Percentiles rank a stretch among this genome's conserved stretches.
Conservation (phyloP, 768 basidiomycete genomes). For the Tylopilus balloui region DNA sequence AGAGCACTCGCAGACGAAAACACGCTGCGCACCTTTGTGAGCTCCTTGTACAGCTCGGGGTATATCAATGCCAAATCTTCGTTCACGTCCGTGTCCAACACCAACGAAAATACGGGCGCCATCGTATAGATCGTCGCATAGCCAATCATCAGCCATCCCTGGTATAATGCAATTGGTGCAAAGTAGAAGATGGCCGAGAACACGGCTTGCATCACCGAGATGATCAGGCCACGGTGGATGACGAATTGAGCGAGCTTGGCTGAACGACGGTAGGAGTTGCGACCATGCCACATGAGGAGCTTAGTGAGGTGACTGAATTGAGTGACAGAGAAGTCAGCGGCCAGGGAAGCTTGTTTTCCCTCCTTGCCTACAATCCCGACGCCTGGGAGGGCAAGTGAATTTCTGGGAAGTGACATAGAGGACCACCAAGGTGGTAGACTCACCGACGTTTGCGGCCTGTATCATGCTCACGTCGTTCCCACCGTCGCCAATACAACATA, state of each 20-base stretch:
- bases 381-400: slow-evolving; percentile 43
- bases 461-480: slow-evolving; percentile 99
- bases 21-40: slow-evolving; percentile 69
- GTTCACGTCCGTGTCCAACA: slow-evolving; percentile 92
- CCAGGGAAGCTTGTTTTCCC: slow-evolving; percentile 97
- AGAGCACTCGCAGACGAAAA: background rate
- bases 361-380: slow-evolving; percentile 99
- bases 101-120: slow-evolving; percentile 97
- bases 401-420: background rate
- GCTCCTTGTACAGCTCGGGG: slow-evolving; percentile 95
- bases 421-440: slow-evolving; percentile 31
- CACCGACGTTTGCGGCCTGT: slow-evolving; percentile 96
- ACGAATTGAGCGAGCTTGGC: slow-evolving; percentile 98
- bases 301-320: slow-evolving; percentile 97
- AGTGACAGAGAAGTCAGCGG: slow-evolving; percentile 96
- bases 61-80: slow-evolving; percentile 93
- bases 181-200: slow-evolving; percentile 92
- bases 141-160: slow-evolving; percentile 96
- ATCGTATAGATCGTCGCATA: slow-evolving; percentile 97
- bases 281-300: slow-evolving; percentile 96
- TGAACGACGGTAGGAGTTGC: slow-evolving; percentile 96
- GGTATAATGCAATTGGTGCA: slow-evolving; percentile 95
- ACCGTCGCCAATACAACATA: slow-evolving; percentile 98
- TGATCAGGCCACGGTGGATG: slow-evolving; percentile 95
- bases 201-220: slow-evolving; percentile 96